These are phyloP conservation scores for Mrakia blollopis DNA, from an alignment of 768 basidiomycete species.

Conservation along the genomic window DNA sequence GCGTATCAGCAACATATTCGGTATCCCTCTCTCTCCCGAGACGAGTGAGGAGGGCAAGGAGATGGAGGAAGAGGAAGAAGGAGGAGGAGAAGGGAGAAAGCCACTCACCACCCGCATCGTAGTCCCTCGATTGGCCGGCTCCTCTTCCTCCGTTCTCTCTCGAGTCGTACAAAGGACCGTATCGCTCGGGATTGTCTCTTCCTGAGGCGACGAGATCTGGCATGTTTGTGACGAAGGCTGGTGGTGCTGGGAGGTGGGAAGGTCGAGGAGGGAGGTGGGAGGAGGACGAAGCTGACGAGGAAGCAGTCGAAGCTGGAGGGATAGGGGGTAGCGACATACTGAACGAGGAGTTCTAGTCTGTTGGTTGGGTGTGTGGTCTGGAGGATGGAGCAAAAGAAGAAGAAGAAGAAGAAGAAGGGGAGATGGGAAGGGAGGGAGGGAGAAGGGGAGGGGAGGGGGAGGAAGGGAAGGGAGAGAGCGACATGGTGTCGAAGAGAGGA, in stretches of 20 bases:
- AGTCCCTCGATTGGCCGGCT: background rate
- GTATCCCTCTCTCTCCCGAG: background rate
- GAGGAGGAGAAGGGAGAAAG: background rate
- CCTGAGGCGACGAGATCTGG: background rate
- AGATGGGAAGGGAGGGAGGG: background rate
- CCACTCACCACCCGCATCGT: background rate
- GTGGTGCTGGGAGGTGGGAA: slow-evolving; percentile 27
- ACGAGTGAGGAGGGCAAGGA: background rate
- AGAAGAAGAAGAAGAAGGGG: background rate
- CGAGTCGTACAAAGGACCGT: slow-evolving; percentile 5
- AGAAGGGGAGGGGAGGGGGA: background rate
- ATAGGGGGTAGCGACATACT: slow-evolving; percentile 3
- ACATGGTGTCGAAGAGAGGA: background rate
- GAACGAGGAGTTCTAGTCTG: background rate
- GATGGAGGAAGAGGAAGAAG: background rate
- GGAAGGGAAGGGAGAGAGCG: background rate
- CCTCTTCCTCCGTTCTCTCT: background rate
- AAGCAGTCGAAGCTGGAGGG: background rate
- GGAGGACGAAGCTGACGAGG: background rate
- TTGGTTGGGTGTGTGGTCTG: background rate
- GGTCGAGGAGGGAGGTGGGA: slow-evolving; percentile 20
- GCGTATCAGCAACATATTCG: background rate
- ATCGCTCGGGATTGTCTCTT: slow-evolving; percentile 13
- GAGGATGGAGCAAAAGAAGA: background rate
- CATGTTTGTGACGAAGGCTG: slow-evolving; percentile 1